Conservation (phyloP, 495 filamentous ascomycete species). For the Chaetomium tenue region DNA sequence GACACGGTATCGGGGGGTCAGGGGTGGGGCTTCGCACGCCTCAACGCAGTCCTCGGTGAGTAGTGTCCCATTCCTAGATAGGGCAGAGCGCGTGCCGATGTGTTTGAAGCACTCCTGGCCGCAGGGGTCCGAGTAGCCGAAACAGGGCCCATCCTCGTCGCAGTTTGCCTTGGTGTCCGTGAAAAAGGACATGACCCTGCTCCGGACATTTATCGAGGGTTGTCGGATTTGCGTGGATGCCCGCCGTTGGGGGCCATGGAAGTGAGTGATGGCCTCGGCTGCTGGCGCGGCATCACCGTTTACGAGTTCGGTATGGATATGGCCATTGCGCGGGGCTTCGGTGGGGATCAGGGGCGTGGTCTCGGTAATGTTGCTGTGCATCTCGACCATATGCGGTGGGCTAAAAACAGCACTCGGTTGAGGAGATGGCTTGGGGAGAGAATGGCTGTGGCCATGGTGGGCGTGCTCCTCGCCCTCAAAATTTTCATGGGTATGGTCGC, state of each 20-base stretch:
- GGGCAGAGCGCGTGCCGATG: constrained; percentile 32
- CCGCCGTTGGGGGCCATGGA: constrained; percentile 11
- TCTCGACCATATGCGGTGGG: constrained; percentile 26
- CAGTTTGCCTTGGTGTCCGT: constrained; percentile 67
- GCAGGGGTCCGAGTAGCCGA: constrained; percentile 80
- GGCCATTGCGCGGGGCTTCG: constrained; percentile 8
- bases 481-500: constrained; percentile 75
- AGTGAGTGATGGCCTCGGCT: constrained; percentile 21
- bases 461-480: constrained; percentile 39
- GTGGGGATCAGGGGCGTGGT: constrained; percentile 34
- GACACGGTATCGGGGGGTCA: constrained; percentile 31
- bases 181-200: constrained; percentile 61
- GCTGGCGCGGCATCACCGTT: constrained; percentile 7
- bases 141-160: constrained; percentile 74
- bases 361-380: constrained; percentile 27
- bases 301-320: constrained; percentile 17
- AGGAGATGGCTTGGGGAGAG: constrained; percentile 31
- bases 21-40: constrained; percentile 21
- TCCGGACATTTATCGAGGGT: constrained; percentile 50
- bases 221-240: constrained; percentile 32
- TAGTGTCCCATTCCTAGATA: constrained; percentile 30
- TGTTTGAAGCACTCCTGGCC: constrained; percentile 75
- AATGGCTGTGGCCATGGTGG: constrained; percentile 27
- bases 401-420: constrained; percentile 25
- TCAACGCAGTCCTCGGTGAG: constrained; percentile 35